Evolutionary conservation across 495 filamentous ascomycete species (phyloP), one percentile per base, ranked within the genome.

Genomic region (Aspergillus taichungensis): DNA sequence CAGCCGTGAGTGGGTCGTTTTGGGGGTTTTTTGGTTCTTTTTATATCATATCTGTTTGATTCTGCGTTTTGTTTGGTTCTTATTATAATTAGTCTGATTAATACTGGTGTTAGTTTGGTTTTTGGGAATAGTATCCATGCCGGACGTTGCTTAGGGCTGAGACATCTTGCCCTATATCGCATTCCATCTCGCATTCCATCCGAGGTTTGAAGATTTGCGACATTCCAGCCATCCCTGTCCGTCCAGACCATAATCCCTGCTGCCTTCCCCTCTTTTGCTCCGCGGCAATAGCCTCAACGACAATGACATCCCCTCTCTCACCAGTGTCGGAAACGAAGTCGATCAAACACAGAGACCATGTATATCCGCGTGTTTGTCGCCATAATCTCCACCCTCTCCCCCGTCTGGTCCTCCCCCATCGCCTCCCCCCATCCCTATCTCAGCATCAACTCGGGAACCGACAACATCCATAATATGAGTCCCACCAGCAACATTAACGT

Each of bases 401-500:
- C 24, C n/a, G 10, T 11, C n/a, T 6, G 8, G 10, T 38, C 32
- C 11, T n/a, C 24, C 11, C 30, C 34, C 32, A 34, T 10, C 32
- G 2, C 3, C 9, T 50, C 53, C 24, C 45, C 44, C n/a, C 32
- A 24, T 3, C 18, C 24, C 6, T 24, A 14, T 8, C 14, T 45
- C 8, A 32, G 8, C 34, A n/a, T 32, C 3, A 9, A 29, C 31
- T 33, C 8, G 18, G 34, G 13, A 43, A 32, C 14, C 8, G 14
- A 10, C 34, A 34, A 13, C 50, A 43, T n/a, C 14, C 37, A 39
- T 13, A 11, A 30, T 32, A 34, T 37, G 36, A 37, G 10, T 33
- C 33, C 31, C 35, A 39, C 37, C 35, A 35, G 42, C 44, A 64
- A 64, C 39, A 56, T 55, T 11, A 57, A 43, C 11, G 18, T 24